Conservation (phyloP, 1,284 basidiomycete genomes). For the Cystobasidium slooffiae region DNA sequence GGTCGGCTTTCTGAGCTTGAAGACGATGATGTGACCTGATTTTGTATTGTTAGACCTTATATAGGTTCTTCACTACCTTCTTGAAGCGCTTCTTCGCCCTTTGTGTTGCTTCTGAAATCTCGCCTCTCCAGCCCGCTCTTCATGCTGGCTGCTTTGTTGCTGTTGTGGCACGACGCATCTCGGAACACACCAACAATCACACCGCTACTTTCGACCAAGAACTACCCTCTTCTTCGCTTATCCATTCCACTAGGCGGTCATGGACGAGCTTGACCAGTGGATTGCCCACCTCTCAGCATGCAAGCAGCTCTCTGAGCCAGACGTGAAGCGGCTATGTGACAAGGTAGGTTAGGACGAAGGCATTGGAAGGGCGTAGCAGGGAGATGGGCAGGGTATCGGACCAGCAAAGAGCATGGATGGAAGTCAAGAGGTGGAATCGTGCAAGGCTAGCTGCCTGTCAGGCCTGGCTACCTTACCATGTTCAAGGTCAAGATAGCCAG, state of each 20-base stretch:
- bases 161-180: slow-evolving; percentile 9
- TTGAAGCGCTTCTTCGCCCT: no score
- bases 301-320: slow-evolving; percentile 93
- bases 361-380: not conserved
- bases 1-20: no score
- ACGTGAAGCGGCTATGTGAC: slow-evolving; percentile 98
- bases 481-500: not conserved
- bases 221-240: not conserved
- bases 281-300: slow-evolving; percentile 96
- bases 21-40: no score
- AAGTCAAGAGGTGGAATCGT: not conserved
- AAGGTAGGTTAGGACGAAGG: slow-evolving; percentile 70
- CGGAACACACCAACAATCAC: not conserved
- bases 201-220: not conserved
- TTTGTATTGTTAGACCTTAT: no score
- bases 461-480: not conserved
- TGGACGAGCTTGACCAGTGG: slow-evolving; percentile 60
- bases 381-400: not conserved
- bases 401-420: not conserved
- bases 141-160: no score
- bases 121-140: no score
- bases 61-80: no score
- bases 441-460: not conserved
- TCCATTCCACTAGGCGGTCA: slow-evolving; percentile 6
- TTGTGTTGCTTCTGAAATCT: no score